A percentile compares a stretch with the other conserved stretches of the same genome.
These are phyloP conservation scores for Phyllosticta capitalensis DNA, from an alignment of 2,329 filamentous ascomycete genomes.

Conservation along the genomic window DNA sequence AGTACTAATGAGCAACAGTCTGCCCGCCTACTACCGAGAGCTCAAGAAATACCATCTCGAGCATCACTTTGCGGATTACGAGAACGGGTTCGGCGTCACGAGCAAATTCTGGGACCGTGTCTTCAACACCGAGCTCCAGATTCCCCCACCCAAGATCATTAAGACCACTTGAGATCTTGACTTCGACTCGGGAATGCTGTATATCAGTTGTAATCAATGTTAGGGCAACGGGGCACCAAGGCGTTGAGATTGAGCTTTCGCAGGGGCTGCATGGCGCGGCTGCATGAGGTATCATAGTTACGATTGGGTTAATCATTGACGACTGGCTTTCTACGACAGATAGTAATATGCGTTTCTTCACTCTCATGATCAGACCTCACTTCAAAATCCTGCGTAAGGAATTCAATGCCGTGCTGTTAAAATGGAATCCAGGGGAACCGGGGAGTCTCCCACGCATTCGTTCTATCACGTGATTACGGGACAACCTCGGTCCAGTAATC, in stretches of 20 bases:
- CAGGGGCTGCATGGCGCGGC: background rate
- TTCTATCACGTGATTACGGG: too few relatives aligned
- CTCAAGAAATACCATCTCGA: constrained; percentile 97
- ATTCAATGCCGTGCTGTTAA: too few relatives aligned
- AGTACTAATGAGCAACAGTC: constrained; percentile 31
- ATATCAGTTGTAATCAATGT: constrained; percentile 9
- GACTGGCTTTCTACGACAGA: background rate
- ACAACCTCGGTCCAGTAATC: too few relatives aligned
- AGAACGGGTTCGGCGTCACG: constrained; percentile 94
- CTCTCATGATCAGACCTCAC: background rate
- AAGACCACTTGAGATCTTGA: constrained; percentile 30
- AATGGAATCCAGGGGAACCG: too few relatives aligned
- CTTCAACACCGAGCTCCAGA: constrained; percentile 76
- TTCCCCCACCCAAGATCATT: constrained; percentile 39
- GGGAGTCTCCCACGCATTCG: too few relatives aligned
- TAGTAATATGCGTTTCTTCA: background rate
- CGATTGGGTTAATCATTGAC: background rate
- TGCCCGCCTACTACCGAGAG: constrained; percentile 79
- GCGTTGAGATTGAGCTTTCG: constrained; percentile 1
- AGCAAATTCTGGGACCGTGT: constrained; percentile 91
- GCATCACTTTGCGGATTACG: constrained; percentile 96
- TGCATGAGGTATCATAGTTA: background rate
- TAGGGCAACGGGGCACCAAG: background rate
- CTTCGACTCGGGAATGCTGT: background rate
- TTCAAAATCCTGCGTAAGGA: background rate